A percentile compares a stretch with the other conserved stretches of the same genome.
These are phyloP conservation scores for Trebouxia sp. DNA, from an alignment of 139 green algal genomes.

Conservation along the genomic window DNA sequence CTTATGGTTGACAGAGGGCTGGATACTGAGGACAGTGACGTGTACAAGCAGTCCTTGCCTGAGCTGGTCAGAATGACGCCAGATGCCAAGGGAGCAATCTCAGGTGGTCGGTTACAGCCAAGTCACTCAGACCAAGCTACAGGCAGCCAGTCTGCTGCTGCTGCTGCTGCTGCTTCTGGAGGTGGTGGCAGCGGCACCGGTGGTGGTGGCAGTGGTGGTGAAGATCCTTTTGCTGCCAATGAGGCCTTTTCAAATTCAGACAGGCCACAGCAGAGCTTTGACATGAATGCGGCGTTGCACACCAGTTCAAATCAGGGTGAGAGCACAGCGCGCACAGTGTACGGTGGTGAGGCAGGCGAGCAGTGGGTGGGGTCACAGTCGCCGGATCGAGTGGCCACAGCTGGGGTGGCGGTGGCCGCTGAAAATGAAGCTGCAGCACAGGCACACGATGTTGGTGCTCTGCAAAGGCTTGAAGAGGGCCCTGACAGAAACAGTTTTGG, in stretches of 20 bases:
- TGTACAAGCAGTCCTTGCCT: not conserved
- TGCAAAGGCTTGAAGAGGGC: not conserved
- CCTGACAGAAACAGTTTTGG: too few relatives aligned
- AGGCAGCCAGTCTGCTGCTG: too few relatives aligned
- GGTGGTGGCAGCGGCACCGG: too few relatives aligned
- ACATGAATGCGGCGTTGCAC: too few relatives aligned
- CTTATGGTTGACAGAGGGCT: not conserved
- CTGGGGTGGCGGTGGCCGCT: not conserved
- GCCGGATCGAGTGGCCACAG: not conserved
- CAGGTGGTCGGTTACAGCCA: too few relatives aligned
- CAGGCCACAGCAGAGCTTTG: not conserved
- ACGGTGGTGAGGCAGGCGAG: not conserved
- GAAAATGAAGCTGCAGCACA: conserved; percentile 1
- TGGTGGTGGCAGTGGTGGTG: too few relatives aligned
- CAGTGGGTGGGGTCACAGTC: not conserved
- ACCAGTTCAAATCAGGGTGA: not conserved
- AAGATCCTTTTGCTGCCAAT: too few relatives aligned
- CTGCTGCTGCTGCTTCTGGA: too few relatives aligned
- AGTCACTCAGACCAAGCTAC: too few relatives aligned
- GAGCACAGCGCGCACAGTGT: not conserved
- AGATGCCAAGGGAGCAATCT: not conserved
- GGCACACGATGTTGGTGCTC: not conserved
- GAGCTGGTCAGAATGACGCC: not conserved
- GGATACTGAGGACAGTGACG: not conserved
- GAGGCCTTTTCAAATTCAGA: not conserved